Percentiles rank a stretch among this genome's conserved stretches.
Conservation (phyloP, 352 stramenopile species). For the Globisporangium apiculatum region DNA sequence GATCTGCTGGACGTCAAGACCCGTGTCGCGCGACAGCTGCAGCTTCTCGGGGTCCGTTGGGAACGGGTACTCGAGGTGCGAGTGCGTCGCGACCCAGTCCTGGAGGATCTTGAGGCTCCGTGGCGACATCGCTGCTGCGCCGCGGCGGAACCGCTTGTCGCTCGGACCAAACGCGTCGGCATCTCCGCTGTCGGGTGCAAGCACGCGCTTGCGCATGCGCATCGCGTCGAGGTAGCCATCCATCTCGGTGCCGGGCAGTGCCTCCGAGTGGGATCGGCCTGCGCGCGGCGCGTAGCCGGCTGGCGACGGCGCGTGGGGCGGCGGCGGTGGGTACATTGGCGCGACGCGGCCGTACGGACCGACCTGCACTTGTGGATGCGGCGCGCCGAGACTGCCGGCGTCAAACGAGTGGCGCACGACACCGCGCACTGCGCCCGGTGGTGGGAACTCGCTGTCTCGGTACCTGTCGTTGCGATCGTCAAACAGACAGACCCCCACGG, state of each 20-base stretch:
- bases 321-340: conserved; percentile 20
- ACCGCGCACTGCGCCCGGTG: conserved; percentile 14
- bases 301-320: conserved; percentile 2
- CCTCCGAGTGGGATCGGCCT: conserved; percentile 65
- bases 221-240: conserved; percentile 67
- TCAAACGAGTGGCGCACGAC: conserved; percentile 64
- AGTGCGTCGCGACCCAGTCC: conserved; percentile 63
- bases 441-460: conserved; percentile 31
- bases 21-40: conserved; percentile 66
- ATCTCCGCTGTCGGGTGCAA: conserved; percentile 25
- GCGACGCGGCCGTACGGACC: conserved; percentile 17
- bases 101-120: conserved; percentile 71
- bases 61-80: conserved; percentile 56
- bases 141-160: conserved; percentile 42
- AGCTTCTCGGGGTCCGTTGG: conserved; percentile 62
- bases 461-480: conserved; percentile 4
- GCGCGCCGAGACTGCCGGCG: conserved; percentile 37
- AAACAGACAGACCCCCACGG: neutral
- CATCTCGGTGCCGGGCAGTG: conserved; percentile 28
- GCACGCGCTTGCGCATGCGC: conserved; percentile 55
- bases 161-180: conserved; percentile 10
- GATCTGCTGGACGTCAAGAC: conserved; percentile 72
- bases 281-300: conserved; percentile 27
- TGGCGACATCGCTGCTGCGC: conserved; percentile 43
- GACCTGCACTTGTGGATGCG: conserved; percentile 5